Evolutionary conservation across 2,329 filamentous ascomycete species (phyloP).

Genomic region (Fusarium kyushuense): DNA sequence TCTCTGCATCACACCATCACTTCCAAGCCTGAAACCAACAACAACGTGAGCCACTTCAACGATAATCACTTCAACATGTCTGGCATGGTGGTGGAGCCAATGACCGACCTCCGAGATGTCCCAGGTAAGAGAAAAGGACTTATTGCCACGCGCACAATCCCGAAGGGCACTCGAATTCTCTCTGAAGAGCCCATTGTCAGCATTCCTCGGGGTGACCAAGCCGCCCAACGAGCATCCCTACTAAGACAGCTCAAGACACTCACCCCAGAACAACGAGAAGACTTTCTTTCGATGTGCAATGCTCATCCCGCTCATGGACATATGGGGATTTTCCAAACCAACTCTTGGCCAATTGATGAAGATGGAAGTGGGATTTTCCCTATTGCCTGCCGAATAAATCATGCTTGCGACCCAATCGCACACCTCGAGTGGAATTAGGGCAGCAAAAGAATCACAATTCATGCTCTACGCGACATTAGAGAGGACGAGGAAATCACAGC

Average conservation of each 20-base stretch:
- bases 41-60: background rate
- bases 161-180: background rate
- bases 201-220: background rate
- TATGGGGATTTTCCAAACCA: too few relatives aligned
- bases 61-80: background rate
- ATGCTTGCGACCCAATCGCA: too few relatives aligned
- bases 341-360: too few relatives aligned
- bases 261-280: background rate
- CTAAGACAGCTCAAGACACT: background rate
- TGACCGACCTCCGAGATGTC: background rate
- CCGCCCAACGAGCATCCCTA: background rate
- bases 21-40: accelerated
- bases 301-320: too few relatives aligned
- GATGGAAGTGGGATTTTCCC: too few relatives aligned
- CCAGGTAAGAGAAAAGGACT: background rate
- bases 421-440: too few relatives aligned
- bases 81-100: background rate
- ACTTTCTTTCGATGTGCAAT: too few relatives aligned
- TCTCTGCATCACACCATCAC: too few relatives aligned
- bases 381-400: too few relatives aligned
- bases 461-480: too few relatives aligned
- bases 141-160: background rate
- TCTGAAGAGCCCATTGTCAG: background rate
- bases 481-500: too few relatives aligned
- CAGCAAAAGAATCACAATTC: too few relatives aligned